Evolutionary conservation across 305 asterid genomes (phyloP).

Genomic region (Andrographis paniculata): DNA sequence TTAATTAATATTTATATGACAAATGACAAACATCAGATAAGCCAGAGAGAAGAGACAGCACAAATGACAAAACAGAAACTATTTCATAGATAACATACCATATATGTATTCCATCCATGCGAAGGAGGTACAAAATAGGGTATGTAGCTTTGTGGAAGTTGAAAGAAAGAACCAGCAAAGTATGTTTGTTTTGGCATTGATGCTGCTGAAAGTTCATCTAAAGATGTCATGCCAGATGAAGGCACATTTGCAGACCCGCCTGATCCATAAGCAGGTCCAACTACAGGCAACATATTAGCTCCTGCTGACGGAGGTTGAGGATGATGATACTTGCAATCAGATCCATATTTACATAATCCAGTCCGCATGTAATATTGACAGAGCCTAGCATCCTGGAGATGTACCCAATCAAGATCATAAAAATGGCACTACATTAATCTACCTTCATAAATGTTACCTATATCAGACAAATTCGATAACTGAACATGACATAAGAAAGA

Average conservation of each 20-base stretch:
- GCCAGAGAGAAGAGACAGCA: background rate
- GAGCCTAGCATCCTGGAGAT: conserved; percentile 41
- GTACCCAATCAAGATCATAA: conserved; percentile 8
- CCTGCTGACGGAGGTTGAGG: conserved; percentile 43
- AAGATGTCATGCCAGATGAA: conserved; percentile 26
- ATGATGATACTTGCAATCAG: conserved; percentile 61
- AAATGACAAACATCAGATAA: background rate
- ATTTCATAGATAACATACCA: conserved; percentile 28
- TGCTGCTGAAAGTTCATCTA: conserved; percentile 35
- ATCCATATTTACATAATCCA: conserved; percentile 59
- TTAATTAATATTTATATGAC: too few species aligned
- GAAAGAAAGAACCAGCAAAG: conserved; percentile 32
- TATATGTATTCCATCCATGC: conserved; percentile 51
- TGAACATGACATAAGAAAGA: conserved; percentile 1
- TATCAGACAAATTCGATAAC: conserved; percentile 1
- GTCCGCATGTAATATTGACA: conserved; percentile 55
- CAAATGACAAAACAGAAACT: background rate
- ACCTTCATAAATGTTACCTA: conserved; percentile 3
- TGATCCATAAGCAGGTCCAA: conserved; percentile 31
- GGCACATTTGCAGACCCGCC: conserved; percentile 32
- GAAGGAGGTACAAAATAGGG: conserved; percentile 39
- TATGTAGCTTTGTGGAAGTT: conserved; percentile 45
- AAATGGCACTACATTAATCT: too few species aligned
- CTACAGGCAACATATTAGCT: conserved; percentile 34
- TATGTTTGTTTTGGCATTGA: conserved; percentile 37